Evolutionary conservation across 1,284 basidiomycete genomes (phyloP).

Genomic region (Leccinum griseonigrum): DNA sequence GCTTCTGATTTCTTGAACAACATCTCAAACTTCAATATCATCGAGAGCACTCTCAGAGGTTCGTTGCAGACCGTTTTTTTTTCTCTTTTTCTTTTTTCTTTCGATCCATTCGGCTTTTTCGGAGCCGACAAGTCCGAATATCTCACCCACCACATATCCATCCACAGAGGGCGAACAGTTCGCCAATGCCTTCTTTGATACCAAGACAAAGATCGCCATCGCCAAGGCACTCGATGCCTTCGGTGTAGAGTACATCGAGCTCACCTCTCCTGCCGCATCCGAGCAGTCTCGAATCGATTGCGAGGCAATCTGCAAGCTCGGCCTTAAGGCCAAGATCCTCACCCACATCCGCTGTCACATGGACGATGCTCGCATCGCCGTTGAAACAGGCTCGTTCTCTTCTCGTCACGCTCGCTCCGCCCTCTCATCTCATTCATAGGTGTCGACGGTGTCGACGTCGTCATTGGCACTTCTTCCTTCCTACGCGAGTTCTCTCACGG

Average conservation of each 20-base stretch:
- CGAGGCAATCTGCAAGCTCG: slow-evolving; percentile 99
- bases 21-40: slow-evolving; percentile 93
- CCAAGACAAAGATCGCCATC: slow-evolving; percentile 99
- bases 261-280: slow-evolving; percentile 97
- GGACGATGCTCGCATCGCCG: slow-evolving; percentile 98
- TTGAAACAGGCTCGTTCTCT: slow-evolving; percentile 83
- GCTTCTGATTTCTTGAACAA: slow-evolving; percentile 91
- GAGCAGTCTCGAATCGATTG: slow-evolving; percentile 95
- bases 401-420: background rate
- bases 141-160: slow-evolving; percentile 3
- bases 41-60: slow-evolving; percentile 96
- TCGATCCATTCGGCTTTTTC: background rate
- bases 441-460: slow-evolving; percentile 98
- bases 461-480: slow-evolving; percentile 99
- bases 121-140: slow-evolving; percentile 14
- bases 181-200: slow-evolving; percentile 99
- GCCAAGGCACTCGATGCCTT: slow-evolving; percentile 97
- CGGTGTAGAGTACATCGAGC: slow-evolving; percentile 99
- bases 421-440: slow-evolving; percentile 43
- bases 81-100: background rate
- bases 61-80: slow-evolving; percentile 21
- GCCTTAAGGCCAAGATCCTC: slow-evolving; percentile 95
- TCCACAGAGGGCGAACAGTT: slow-evolving; percentile 97
- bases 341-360: slow-evolving; percentile 99
- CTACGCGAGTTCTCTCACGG: slow-evolving; percentile 99